Percentiles rank a stretch among this genome's conserved stretches.
Conservation (phyloP, 164 flowering plant genomes). For the Nelumbo lutea region DNA sequence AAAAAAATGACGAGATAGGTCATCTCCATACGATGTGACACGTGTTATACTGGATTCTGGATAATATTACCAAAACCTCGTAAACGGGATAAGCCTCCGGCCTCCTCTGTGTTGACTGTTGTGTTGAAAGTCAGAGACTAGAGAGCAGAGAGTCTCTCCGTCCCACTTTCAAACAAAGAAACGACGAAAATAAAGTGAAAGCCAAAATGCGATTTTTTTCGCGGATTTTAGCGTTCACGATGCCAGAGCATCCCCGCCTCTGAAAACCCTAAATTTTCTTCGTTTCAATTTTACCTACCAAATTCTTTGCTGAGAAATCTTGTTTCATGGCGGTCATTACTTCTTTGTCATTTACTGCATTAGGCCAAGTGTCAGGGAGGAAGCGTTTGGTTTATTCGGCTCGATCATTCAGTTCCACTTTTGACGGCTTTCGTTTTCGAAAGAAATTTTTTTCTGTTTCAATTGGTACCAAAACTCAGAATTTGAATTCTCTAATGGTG, state of each 20-base stretch:
- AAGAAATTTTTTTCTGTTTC: slow-evolving; percentile 12
- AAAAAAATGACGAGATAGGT: too few species aligned
- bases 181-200: neutral
- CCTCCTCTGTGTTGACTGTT: neutral
- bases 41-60: neutral
- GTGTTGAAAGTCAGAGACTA: too few species aligned
- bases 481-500: slow-evolving; percentile 20
- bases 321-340: slow-evolving; percentile 34
- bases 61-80: neutral
- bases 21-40: neutral
- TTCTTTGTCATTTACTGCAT: slow-evolving; percentile 24
- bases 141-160: neutral
- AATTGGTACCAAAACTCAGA: slow-evolving; percentile 10
- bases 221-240: neutral
- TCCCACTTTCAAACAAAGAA: neutral
- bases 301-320: neutral
- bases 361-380: slow-evolving; percentile 23
- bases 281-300: neutral
- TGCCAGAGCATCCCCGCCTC: neutral
- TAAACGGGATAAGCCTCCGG: neutral
- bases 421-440: slow-evolving; percentile 13
- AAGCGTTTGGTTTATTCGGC: slow-evolving; percentile 2
- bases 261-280: slow-evolving; percentile 5
- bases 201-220: neutral
- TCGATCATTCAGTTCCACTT: slow-evolving; percentile 12